phyloP scores from a whole-genome alignment of 805 yeast genomes.

The Ogataea henricii region DNA sequence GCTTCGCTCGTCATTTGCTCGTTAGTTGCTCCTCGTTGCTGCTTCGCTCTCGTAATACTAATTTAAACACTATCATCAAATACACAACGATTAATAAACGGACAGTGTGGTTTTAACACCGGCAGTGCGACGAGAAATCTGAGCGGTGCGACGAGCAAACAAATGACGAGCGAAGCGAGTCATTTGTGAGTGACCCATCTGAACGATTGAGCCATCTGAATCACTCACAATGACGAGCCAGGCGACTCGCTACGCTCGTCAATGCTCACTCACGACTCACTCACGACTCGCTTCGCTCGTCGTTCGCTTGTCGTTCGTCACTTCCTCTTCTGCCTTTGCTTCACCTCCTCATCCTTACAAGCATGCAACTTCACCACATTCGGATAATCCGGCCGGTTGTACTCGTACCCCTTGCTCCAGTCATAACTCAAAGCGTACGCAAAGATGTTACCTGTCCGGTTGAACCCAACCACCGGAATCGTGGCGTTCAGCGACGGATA shows the following conservation, averaged over 20 bases:
- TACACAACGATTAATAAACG: background rate
- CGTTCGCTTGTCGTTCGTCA: constrained; percentile 7
- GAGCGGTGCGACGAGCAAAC: too few relatives aligned
- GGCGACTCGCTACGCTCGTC: background rate
- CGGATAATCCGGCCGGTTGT: constrained; percentile 74
- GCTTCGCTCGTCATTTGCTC: too few relatives aligned
- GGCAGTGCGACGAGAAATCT: background rate
- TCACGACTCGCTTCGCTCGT: background rate
- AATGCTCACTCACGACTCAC: too few relatives aligned
- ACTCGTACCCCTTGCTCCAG: constrained; percentile 90
- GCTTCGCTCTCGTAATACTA: too few relatives aligned
- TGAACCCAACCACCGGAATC: constrained; percentile 78
- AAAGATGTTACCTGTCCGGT: constrained; percentile 76
- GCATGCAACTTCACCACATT: constrained; percentile 80
- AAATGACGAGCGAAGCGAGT: too few relatives aligned
- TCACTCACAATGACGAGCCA: too few relatives aligned
- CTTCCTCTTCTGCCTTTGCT: constrained; percentile 47
- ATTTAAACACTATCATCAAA: background rate
- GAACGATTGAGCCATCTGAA: too few relatives aligned
- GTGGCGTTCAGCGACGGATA: constrained; percentile 69
- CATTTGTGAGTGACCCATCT: too few relatives aligned
- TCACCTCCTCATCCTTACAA: constrained; percentile 82
- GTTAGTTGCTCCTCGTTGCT: background rate
- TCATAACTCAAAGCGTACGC: constrained; percentile 94
- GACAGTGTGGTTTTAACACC: too few relatives aligned